Percentiles rank a stretch among this genome's conserved stretches.
Conservation (phyloP, 2,329 filamentous ascomycete species). For the Aspergillus pseudoglaucus region DNA sequence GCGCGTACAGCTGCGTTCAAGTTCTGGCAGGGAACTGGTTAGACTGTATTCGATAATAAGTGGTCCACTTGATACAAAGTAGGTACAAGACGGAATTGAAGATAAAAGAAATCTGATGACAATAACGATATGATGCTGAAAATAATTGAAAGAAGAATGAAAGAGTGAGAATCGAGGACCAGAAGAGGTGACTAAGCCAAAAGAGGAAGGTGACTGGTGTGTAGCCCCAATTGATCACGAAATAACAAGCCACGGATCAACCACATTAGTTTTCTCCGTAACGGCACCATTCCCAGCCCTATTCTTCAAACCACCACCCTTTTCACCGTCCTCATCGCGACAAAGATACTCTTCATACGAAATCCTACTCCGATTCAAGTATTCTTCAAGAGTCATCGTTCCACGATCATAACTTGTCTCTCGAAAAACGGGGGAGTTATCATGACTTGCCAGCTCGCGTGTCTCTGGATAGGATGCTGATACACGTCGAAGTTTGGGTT, state of each 20-base stretch:
- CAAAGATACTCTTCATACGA: not conserved
- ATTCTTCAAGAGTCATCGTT: constrained; percentile 1
- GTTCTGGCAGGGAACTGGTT: too few species aligned
- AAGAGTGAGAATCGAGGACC: not conserved
- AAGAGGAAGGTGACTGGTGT: not conserved
- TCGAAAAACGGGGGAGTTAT: not conserved
- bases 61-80: too few species aligned
- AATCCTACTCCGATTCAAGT: not conserved
- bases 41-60: too few species aligned
- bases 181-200: not conserved
- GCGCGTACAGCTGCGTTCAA: too few species aligned
- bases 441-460: not conserved
- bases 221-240: not conserved
- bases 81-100: too few species aligned
- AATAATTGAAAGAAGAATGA: too few species aligned
- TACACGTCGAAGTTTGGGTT: not conserved
- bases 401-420: not conserved
- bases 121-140: too few species aligned
- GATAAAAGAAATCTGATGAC: too few species aligned
- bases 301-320: not conserved
- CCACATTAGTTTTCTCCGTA: not conserved
- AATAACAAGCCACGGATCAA: not conserved
- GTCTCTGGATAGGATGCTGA: not conserved
- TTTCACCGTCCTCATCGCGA: not conserved
- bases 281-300: not conserved